Evolutionary conservation across 345 rosid genomes (phyloP).

Genomic region (Hibiscus tridactylites): DNA sequence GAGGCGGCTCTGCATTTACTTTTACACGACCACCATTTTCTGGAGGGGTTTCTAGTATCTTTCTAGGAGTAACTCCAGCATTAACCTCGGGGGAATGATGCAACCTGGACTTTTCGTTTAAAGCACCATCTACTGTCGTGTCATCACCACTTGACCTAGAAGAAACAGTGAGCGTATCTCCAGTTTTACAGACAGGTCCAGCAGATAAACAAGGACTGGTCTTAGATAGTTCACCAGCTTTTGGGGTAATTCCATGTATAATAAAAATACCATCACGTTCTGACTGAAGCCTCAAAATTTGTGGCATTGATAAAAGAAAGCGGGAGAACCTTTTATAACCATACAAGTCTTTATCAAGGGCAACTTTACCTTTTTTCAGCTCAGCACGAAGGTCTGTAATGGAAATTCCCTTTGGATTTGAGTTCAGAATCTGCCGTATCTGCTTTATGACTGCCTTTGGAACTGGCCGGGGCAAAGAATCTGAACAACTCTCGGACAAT

Average conservation of each 20-base stretch:
- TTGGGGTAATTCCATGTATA: conserved; percentile 21
- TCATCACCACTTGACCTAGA: conserved; percentile 19
- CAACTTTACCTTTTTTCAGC: conserved; percentile 32
- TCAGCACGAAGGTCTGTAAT: conserved; percentile 46
- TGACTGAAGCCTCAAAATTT: conserved; percentile 37
- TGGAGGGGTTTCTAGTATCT: conserved; percentile 15
- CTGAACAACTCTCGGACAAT: conserved; percentile 23
- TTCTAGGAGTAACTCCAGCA: conserved; percentile 10
- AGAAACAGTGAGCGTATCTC: conserved; percentile 4
- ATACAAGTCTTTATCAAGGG: conserved; percentile 44
- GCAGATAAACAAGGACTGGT: conserved; percentile 2
- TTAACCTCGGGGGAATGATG: conserved; percentile 11
- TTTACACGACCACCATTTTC: not conserved
- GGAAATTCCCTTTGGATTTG: conserved; percentile 45
- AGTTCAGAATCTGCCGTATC: conserved; percentile 39
- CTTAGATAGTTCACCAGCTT: conserved; percentile 26
- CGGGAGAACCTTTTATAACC: conserved; percentile 53
- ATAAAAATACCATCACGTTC: conserved; percentile 32
- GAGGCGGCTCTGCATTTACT: not conserved
- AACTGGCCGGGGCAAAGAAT: conserved; percentile 25
- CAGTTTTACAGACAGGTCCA: conserved; percentile 6
- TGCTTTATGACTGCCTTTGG: conserved; percentile 43
- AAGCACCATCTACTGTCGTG: conserved; percentile 12
- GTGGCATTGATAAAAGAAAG: conserved; percentile 63
- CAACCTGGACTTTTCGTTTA: conserved; percentile 9